Conservation (phyloP, 1,284 basidiomycete genomes). For the Lentinus polychrous region DNA sequence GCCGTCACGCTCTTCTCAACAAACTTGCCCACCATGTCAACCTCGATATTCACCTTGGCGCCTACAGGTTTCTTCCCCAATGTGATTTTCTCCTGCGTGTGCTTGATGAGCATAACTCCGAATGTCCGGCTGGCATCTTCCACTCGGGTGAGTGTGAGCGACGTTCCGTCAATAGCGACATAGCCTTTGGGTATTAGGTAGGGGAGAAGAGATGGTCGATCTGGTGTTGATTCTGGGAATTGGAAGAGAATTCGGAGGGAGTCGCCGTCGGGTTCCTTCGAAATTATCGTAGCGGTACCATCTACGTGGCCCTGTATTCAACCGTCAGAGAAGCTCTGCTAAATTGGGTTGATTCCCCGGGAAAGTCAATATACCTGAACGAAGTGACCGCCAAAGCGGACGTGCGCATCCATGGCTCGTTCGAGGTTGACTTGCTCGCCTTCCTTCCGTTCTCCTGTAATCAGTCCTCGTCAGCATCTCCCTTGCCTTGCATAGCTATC, state of each 20-base stretch:
- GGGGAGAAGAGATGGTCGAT: slow-evolving; percentile 61
- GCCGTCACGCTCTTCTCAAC: slow-evolving; percentile 77
- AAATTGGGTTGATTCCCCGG: background rate
- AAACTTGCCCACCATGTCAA: slow-evolving; percentile 88
- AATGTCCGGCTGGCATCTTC: slow-evolving; percentile 69
- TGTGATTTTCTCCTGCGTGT: slow-evolving; percentile 88
- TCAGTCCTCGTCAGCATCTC: background rate
- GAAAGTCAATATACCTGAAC: slow-evolving; percentile 68
- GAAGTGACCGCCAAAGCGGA: slow-evolving; percentile 94
- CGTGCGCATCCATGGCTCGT: slow-evolving; percentile 89
- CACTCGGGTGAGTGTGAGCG: slow-evolving; percentile 85
- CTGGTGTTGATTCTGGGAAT: slow-evolving; percentile 56
- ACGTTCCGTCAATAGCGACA: slow-evolving; percentile 91
- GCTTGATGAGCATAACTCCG: slow-evolving; percentile 92
- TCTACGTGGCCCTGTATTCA: slow-evolving; percentile 83
- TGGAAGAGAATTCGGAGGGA: slow-evolving; percentile 81
- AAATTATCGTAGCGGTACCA: slow-evolving; percentile 72
- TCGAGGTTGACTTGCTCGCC: slow-evolving; percentile 90
- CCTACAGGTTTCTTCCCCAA: slow-evolving; percentile 73
- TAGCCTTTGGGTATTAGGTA: slow-evolving; percentile 97
- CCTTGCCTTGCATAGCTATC: slow-evolving; percentile 1
- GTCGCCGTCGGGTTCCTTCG: slow-evolving; percentile 73
- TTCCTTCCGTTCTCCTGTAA: slow-evolving; percentile 65
- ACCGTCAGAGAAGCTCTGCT: background rate
- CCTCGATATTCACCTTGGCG: slow-evolving; percentile 89